A percentile compares a stretch with the other conserved stretches of the same genome.
These are phyloP conservation scores for Penicillium cinerascens DNA, from an alignment of 495 filamentous ascomycete genomes.

Conservation along the genomic window DNA sequence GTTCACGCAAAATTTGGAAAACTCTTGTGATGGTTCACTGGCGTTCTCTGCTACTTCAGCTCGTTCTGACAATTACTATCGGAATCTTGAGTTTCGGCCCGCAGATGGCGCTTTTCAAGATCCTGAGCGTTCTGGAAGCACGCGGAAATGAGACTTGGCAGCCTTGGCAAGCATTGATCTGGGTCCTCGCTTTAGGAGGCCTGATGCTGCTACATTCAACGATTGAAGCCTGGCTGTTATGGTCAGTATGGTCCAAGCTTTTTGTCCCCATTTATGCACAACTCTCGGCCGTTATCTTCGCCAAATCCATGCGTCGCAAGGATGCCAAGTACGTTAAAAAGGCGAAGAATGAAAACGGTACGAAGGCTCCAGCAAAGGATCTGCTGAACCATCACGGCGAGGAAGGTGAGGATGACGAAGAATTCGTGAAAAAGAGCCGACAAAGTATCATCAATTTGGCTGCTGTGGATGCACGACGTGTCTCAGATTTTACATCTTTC, in stretches of 20 bases:
- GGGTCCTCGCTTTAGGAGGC: slow-evolving; percentile 60
- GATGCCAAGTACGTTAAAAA: slow-evolving; percentile 59
- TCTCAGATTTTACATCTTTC: slow-evolving; percentile 66
- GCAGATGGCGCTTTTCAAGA: slow-evolving; percentile 62
- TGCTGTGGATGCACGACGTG: slow-evolving; percentile 70
- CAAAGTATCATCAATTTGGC: slow-evolving; percentile 79
- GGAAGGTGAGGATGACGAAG: slow-evolving; percentile 47
- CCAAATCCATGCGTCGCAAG: slow-evolving; percentile 75
- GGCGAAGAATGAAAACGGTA: slow-evolving; percentile 27
- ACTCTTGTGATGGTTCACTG: slow-evolving; percentile 55
- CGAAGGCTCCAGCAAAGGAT: slow-evolving; percentile 10
- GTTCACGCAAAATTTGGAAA: slow-evolving; percentile 57
- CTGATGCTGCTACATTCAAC: slow-evolving; percentile 52
- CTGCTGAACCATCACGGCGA: slow-evolving; percentile 34
- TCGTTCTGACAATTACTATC: slow-evolving; percentile 46
- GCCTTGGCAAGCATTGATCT: slow-evolving; percentile 55
- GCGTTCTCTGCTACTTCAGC: slow-evolving; percentile 51
- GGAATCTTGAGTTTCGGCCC: slow-evolving; percentile 63
- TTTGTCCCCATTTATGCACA: slow-evolving; percentile 65
- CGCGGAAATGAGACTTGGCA: slow-evolving; percentile 35
- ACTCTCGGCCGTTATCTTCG: slow-evolving; percentile 68
- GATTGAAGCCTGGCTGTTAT: slow-evolving; percentile 60
- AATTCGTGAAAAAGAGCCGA: slow-evolving; percentile 59
- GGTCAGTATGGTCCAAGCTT: slow-evolving; percentile 62
- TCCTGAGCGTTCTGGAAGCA: slow-evolving; percentile 61